These are phyloP conservation scores for Cryptosporidium muris DNA, from an alignment of 169 alveolate species.

Conservation along the genomic window DNA sequence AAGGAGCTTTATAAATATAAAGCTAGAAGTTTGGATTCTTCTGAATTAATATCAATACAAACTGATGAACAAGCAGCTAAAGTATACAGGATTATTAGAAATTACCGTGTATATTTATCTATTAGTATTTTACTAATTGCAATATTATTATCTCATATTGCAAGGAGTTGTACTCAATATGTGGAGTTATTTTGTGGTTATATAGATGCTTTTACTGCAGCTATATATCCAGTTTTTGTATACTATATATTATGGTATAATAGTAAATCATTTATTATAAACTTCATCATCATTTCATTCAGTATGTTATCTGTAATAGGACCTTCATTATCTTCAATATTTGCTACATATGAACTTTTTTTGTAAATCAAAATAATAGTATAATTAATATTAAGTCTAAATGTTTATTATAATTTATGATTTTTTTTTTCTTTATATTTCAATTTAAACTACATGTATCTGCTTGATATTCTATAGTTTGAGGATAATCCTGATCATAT, in stretches of 20 bases:
- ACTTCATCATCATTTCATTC: slow-evolving; percentile 12
- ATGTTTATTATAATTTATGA: neutral
- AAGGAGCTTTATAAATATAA: neutral
- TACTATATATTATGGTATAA: slow-evolving; percentile 43
- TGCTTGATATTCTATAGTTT: neutral
- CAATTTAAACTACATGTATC: slow-evolving; percentile 14
- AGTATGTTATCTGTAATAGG: slow-evolving; percentile 64
- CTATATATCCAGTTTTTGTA: slow-evolving; percentile 59
- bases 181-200: slow-evolving; percentile 66
- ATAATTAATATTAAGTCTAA: too few relatives aligned
- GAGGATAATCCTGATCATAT: slow-evolving; percentile 10
- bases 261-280: slow-evolving; percentile 20
- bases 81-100: too few relatives aligned
- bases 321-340: slow-evolving; percentile 49
- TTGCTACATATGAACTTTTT: slow-evolving; percentile 43
- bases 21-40: slow-evolving; percentile 54
- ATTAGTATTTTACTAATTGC: slow-evolving; percentile 18
- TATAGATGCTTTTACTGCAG: slow-evolving; percentile 67
- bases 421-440: neutral
- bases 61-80: too few relatives aligned
- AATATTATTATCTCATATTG: slow-evolving; percentile 61
- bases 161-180: slow-evolving; percentile 69
- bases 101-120: neutral
- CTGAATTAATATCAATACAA: too few relatives aligned
- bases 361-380: neutral